Conservation (phyloP, 805 yeast species). For the Scheffersomyces lignosus region DNA sequence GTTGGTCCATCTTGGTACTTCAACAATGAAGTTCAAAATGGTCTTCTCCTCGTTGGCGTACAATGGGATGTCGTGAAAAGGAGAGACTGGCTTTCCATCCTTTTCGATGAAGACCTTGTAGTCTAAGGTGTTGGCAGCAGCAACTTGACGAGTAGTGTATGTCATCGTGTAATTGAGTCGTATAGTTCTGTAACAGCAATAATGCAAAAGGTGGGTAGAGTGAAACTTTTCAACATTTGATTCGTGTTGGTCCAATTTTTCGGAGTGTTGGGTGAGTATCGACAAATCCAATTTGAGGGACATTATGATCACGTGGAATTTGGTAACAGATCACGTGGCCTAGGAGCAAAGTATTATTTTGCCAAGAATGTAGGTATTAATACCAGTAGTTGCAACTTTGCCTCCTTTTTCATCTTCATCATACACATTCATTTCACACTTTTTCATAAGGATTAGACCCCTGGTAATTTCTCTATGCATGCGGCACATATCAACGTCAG, state of each 20-base stretch:
- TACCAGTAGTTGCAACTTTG: not conserved
- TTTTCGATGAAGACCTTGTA: conserved; percentile 88
- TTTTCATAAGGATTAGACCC: conserved; percentile 48
- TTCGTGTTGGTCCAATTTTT: not conserved
- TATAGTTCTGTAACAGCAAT: too few species aligned
- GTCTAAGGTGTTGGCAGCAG: conserved; percentile 94
- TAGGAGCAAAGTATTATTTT: too few species aligned
- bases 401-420: not conserved
- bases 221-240: not conserved
- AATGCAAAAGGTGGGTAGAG: too few species aligned
- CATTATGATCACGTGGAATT: not conserved
- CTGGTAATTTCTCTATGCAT: conserved; percentile 52
- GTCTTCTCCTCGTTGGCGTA: conserved; percentile 93
- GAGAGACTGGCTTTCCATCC: conserved; percentile 91
- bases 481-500: conserved; percentile 1
- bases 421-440: conserved; percentile 56
- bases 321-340: too few species aligned
- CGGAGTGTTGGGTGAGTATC: too few species aligned
- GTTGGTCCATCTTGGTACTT: conserved; percentile 98
- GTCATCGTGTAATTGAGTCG: conserved; percentile 60
- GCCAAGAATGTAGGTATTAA: not conserved
- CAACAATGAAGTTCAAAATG: conserved; percentile 79
- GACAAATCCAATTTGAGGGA: too few species aligned
- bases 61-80: conserved; percentile 79
- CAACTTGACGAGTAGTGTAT: conserved; percentile 89